These are phyloP conservation scores for Naumovozyma castellii DNA, from an alignment of 805 yeast genomes.

Conservation along the genomic window DNA sequence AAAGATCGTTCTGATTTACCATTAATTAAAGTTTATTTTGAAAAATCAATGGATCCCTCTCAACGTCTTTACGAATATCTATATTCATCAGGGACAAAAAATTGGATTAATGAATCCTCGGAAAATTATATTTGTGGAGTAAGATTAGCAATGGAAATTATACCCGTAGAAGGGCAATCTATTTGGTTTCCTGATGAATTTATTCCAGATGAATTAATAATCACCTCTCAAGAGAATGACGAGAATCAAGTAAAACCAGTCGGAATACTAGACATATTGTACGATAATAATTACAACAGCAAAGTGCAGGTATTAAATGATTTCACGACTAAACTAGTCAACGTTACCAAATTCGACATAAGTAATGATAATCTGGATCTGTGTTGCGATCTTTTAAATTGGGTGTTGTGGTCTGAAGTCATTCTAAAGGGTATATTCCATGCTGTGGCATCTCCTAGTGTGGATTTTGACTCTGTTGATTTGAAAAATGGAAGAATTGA, in stretches of 20 bases:
- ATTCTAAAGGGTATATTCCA: conserved; percentile 11
- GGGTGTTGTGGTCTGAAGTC: conserved; percentile 24
- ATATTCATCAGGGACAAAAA: conserved; percentile 12
- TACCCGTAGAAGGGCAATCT: neutral
- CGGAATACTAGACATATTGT: neutral
- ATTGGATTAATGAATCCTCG: conserved; percentile 25
- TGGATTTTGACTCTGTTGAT: neutral
- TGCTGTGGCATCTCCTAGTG: conserved; percentile 1
- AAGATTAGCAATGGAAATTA: conserved; percentile 19
- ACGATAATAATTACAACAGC: conserved; percentile 1
- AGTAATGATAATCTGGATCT: conserved; percentile 26
- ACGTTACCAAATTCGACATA: conserved; percentile 19
- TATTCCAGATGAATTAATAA: conserved; percentile 16
- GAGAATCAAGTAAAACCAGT: neutral
- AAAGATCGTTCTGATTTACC: conserved; percentile 3
- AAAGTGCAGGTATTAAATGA: conserved; percentile 19
- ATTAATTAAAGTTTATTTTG: conserved; percentile 20
- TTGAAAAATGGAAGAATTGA: neutral
- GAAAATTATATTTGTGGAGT: conserved; percentile 23
- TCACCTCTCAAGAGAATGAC: conserved; percentile 20
- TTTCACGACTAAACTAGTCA: conserved; percentile 21
- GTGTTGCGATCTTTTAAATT: conserved; percentile 21
- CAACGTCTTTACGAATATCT: conserved; percentile 23
- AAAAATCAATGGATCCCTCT: conserved; percentile 16
- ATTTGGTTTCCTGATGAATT: conserved; percentile 22